Evolutionary conservation across 2,329 filamentous ascomycete species (phyloP), one percentile per base, ranked within the genome.

Genomic region (Aspergillus fischeri): DNA sequence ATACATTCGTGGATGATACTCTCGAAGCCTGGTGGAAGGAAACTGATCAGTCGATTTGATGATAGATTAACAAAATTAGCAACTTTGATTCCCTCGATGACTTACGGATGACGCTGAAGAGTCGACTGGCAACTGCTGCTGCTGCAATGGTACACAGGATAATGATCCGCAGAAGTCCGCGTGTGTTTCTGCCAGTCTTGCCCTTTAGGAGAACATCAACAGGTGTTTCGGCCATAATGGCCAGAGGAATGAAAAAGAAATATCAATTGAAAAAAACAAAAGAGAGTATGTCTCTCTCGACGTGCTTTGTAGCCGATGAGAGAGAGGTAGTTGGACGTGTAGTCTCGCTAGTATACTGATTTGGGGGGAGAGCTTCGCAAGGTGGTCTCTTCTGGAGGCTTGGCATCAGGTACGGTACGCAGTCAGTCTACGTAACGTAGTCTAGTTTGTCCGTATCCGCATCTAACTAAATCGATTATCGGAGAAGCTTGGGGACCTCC

Each of bases 1-100:
- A 78, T 75, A 97, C 94, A 99, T 83, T 99, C 94, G 83, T 99
- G 94, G 72, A 99, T 99, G 72, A 99, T 99, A 80, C 91, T 96
- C 80, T 99, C 94, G 74, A 99, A 99, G 66, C 90, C 90, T 93
- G 35, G 32, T 55, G 51, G 59, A 60, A 24, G 59, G 24, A 64
- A 60, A 54, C 60, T 42, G 54, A 53, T 55, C 28, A 58, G 54
- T 56, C 27, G 42, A 24, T 5, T 21, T 35, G 55, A 50, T 56
- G 55, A 50, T 56, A 54, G 55, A 51, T 60, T 51, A 35, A 49
- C 17, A 4, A 10, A n/a, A 20, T 48, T 8, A 32, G 7, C 14
- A 29, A 20, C 21, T 29, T 4, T 10, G 29, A 21, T 27, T 24
- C 17, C 21, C 14, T n/a, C 21, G 47, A 32, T 56, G 60, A 84